Evolutionary conservation across 331 rosid species (phyloP).

Genomic region (Pyrus hybrid): DNA sequence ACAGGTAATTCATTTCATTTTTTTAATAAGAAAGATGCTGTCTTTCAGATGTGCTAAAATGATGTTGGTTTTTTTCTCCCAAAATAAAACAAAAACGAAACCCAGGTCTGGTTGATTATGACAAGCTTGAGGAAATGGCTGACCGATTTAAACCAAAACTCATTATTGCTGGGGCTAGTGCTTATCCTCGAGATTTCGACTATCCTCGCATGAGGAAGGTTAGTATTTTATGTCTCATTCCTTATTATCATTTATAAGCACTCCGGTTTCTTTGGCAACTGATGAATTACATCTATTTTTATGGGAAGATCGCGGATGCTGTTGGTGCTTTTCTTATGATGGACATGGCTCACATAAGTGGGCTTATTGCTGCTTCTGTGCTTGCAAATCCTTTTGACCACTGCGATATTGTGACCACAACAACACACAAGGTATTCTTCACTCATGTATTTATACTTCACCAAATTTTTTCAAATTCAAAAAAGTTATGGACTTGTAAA

Average conservation of each 20-base stretch:
- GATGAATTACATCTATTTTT: slow-evolving; percentile 20
- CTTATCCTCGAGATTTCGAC: slow-evolving; percentile 96
- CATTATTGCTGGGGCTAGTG: slow-evolving; percentile 95
- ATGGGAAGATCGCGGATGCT: slow-evolving; percentile 63
- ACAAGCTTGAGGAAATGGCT: slow-evolving; percentile 87
- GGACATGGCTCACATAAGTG: slow-evolving; percentile 99
- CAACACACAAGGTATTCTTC: slow-evolving; percentile 82
- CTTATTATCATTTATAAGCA: background rate
- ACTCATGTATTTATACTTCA: background rate
- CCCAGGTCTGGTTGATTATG: slow-evolving; percentile 82
- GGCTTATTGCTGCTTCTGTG: slow-evolving; percentile 93
- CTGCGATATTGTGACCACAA: slow-evolving; percentile 90
- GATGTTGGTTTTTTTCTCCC: background rate
- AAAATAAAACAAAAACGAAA: background rate
- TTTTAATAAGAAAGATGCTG: background rate
- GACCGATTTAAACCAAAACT: slow-evolving; percentile 78
- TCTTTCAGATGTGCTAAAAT: background rate
- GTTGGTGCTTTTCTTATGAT: slow-evolving; percentile 97
- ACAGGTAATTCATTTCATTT: slow-evolving; percentile 42
- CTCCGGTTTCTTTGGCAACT: slow-evolving; percentile 9
- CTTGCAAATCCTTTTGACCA: slow-evolving; percentile 78
- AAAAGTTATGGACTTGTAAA: background rate
- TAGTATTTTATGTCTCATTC: slow-evolving; percentile 5
- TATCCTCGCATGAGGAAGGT: slow-evolving; percentile 88
- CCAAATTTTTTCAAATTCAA: background rate